Conservation (phyloP, 257 asterid genomes). For the Phtheirospermum japonicum region DNA sequence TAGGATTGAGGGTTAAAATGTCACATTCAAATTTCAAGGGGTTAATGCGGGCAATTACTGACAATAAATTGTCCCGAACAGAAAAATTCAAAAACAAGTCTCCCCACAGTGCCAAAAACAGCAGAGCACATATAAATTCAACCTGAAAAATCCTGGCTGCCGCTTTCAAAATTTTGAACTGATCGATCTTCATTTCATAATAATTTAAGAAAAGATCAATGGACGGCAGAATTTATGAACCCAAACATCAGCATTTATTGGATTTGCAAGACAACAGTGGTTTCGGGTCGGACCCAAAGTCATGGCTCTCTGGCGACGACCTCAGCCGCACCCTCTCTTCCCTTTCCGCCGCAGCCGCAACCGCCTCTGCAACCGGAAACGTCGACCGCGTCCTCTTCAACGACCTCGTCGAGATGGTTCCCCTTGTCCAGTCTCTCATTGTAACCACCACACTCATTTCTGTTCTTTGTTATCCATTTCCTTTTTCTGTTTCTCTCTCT, state of each 20-base stretch:
- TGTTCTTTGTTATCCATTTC: slow-evolving; percentile 5
- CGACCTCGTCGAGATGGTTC: slow-evolving; percentile 80
- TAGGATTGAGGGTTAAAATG: too few relatives aligned
- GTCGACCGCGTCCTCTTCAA: slow-evolving; percentile 69
- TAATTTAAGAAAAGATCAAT: slow-evolving; percentile 23
- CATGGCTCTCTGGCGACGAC: slow-evolving; percentile 74
- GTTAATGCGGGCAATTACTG: too few relatives aligned
- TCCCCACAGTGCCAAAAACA: background rate
- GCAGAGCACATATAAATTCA: background rate
- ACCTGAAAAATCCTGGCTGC: background rate
- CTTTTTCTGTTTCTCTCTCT: background rate
- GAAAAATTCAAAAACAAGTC: slow-evolving; percentile 18
- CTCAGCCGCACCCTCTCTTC: slow-evolving; percentile 56
- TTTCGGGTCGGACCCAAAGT: slow-evolving; percentile 58
- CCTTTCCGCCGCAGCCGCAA: slow-evolving; percentile 56
- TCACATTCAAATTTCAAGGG: too few relatives aligned
- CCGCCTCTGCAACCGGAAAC: slow-evolving; percentile 57
- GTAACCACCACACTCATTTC: slow-evolving; percentile 39
- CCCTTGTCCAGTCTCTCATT: slow-evolving; percentile 89
- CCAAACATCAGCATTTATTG: slow-evolving; percentile 50
- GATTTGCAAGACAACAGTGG: slow-evolving; percentile 58
- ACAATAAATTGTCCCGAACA: background rate
- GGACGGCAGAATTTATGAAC: slow-evolving; percentile 35
- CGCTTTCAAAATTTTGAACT: slow-evolving; percentile 14
- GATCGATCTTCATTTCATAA: slow-evolving; percentile 22